These are phyloP conservation scores for Sporothrix variecibatus DNA, from an alignment of 2,329 filamentous ascomycete genomes.

Conservation along the genomic window DNA sequence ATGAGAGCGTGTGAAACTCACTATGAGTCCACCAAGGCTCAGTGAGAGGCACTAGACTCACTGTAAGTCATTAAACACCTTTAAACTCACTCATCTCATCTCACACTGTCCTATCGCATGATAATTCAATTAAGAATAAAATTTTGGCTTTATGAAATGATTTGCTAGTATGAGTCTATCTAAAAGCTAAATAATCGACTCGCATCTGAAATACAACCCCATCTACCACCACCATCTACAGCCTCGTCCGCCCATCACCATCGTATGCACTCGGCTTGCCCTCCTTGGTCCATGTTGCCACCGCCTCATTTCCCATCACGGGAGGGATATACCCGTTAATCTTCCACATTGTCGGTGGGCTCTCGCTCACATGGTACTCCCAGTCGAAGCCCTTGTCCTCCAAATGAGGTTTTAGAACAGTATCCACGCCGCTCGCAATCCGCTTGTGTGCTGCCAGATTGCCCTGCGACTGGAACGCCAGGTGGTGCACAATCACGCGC, in stretches of 20 bases:
- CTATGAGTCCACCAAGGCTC: background rate
- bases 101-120: background rate
- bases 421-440: slow-evolving; percentile 35
- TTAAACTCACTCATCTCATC: background rate
- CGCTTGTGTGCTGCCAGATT: background rate
- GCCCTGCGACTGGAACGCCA: slow-evolving; percentile 25
- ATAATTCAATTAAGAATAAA: background rate
- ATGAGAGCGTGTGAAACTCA: background rate
- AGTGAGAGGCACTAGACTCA: background rate
- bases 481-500: slow-evolving; percentile 27
- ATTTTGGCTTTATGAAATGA: too few relatives aligned
- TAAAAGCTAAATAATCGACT: too few relatives aligned
- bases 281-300: slow-evolving; percentile 17
- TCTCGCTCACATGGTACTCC: slow-evolving; percentile 48
- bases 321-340: slow-evolving; percentile 38
- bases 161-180: too few relatives aligned
- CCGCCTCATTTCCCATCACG: background rate
- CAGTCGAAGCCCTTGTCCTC: slow-evolving; percentile 46
- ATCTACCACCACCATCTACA: background rate
- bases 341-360: slow-evolving; percentile 47
- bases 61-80: background rate
- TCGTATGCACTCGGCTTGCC: slow-evolving; percentile 19
- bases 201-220: background rate
- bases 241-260: slow-evolving; percentile 2
- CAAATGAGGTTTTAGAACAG: slow-evolving; percentile 43